Conservation (phyloP, 805 yeast species). For the Schwanniomyces occidentalis region DNA sequence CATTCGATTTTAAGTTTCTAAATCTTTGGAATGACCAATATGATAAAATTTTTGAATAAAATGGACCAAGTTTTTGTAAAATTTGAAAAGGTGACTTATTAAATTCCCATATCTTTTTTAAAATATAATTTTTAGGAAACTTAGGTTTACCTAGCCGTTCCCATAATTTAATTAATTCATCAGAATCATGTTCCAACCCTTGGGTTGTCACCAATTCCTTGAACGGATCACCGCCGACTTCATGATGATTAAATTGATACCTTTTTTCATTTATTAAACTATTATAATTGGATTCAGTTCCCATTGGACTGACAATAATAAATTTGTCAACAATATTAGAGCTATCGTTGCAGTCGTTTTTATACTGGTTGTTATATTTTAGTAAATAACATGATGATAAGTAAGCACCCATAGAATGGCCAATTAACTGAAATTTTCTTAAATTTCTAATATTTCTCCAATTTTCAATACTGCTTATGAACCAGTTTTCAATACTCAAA, state of each 20-base stretch:
- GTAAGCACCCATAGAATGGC: slow-evolving; percentile 47
- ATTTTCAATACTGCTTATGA: slow-evolving; percentile 37
- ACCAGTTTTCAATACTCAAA: slow-evolving; percentile 39
- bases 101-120: slow-evolving; percentile 38
- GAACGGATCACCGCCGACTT: slow-evolving; percentile 35
- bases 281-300: slow-evolving; percentile 38
- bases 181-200: slow-evolving; percentile 17
- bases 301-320: slow-evolving; percentile 43
- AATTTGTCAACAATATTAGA: slow-evolving; percentile 20
- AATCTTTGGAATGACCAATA: slow-evolving; percentile 43
- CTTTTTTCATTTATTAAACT: slow-evolving; percentile 34
- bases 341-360: slow-evolving; percentile 6
- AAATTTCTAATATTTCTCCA: slow-evolving; percentile 32
- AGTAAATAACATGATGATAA: slow-evolving; percentile 39
- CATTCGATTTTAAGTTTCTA: slow-evolving; percentile 24
- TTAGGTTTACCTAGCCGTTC: slow-evolving; percentile 35
- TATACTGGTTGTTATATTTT: slow-evolving; percentile 31
- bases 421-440: slow-evolving; percentile 30
- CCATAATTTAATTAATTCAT: slow-evolving; percentile 27
- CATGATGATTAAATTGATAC: slow-evolving; percentile 35
- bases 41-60: slow-evolving; percentile 41
- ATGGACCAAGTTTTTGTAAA: slow-evolving; percentile 38
- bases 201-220: slow-evolving; percentile 26
- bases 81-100: slow-evolving; percentile 40
- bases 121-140: slow-evolving; percentile 32